A percentile compares a stretch with the other conserved stretches of the same genome.
These are phyloP conservation scores for Hondaea fermentalgiana DNA, from an alignment of 108 stramenopile species.

Conservation along the genomic window DNA sequence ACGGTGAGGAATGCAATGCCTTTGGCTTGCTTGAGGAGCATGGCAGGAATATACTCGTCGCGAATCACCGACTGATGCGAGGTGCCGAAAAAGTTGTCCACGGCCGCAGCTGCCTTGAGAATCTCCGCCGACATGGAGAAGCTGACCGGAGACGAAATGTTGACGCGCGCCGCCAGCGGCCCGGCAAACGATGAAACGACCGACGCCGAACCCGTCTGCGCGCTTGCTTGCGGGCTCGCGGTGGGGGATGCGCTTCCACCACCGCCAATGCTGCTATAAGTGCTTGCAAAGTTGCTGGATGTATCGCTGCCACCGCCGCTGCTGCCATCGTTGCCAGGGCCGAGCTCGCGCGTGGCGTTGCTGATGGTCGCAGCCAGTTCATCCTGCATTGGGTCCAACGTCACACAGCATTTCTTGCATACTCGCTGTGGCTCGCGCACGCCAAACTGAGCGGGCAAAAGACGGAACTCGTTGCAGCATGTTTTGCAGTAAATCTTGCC, in stretches of 20 bases:
- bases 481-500: slow-evolving; percentile 29
- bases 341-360: not conserved
- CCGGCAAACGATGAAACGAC: not conserved
- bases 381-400: slow-evolving; percentile 16
- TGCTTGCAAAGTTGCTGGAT: not conserved
- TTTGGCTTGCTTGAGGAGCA: slow-evolving; percentile 59
- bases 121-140: slow-evolving; percentile 21
- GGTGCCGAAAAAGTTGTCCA: not conserved
- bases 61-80: not conserved
- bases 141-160: not conserved
- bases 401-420: slow-evolving; percentile 19
- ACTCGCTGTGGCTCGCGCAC: slow-evolving; percentile 24
- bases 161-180: not conserved
- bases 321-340: not conserved
- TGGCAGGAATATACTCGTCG: slow-evolving; percentile 50
- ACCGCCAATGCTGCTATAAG: not conserved
- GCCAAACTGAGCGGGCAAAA: not conserved
- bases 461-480: slow-evolving; percentile 16
- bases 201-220: too few relatives aligned
- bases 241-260: not conserved
- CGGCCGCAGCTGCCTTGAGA: not conserved
- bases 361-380: not conserved
- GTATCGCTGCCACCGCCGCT: not conserved
- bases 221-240: too few relatives aligned
- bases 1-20: slow-evolving; percentile 66